These are phyloP conservation scores for Tetradesmus lagerheimii DNA, from an alignment of 139 green algal genomes.

Conservation along the genomic window DNA sequence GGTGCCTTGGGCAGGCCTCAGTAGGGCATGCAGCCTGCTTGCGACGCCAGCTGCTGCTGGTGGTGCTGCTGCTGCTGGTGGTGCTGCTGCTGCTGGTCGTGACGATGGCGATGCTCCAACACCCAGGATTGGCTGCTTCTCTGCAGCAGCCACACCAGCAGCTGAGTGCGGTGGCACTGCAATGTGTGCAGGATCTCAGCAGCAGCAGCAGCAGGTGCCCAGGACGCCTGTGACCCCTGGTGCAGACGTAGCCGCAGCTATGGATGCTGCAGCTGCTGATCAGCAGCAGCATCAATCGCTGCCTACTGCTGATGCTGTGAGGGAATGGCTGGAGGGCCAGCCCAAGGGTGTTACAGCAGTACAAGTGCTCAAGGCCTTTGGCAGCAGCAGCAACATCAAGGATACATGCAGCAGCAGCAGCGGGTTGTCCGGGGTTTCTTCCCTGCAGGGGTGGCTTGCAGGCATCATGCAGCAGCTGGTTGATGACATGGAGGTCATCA, in stretches of 20 bases:
- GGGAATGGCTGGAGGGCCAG: not conserved
- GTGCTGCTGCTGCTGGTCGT: not conserved
- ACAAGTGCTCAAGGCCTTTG: conserved; percentile 27
- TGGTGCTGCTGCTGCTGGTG: not conserved
- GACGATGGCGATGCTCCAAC: not conserved
- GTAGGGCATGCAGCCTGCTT: not conserved
- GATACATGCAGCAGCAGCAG: conserved; percentile 30
- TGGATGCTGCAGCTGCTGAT: not conserved
- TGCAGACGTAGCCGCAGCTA: not conserved
- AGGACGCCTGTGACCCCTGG: not conserved
- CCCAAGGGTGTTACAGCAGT: conserved; percentile 31
- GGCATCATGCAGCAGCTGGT: conserved; percentile 19
- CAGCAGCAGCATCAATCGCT: not conserved
- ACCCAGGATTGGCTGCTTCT: conserved; percentile 9
- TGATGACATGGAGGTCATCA: conserved; percentile 37
- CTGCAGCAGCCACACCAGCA: conserved; percentile 1
- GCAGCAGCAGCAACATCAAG: no score
- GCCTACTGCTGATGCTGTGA: not conserved
- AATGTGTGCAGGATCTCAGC: not conserved
- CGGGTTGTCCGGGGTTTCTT: not conserved
- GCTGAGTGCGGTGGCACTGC: not conserved
- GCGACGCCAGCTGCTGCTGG: not conserved
- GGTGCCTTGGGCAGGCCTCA: not conserved
- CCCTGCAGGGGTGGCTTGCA: not conserved
- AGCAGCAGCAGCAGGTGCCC: not conserved